Conservation (phyloP, 176 grass and related monocot genomes). For the Carex parvula region DNA sequence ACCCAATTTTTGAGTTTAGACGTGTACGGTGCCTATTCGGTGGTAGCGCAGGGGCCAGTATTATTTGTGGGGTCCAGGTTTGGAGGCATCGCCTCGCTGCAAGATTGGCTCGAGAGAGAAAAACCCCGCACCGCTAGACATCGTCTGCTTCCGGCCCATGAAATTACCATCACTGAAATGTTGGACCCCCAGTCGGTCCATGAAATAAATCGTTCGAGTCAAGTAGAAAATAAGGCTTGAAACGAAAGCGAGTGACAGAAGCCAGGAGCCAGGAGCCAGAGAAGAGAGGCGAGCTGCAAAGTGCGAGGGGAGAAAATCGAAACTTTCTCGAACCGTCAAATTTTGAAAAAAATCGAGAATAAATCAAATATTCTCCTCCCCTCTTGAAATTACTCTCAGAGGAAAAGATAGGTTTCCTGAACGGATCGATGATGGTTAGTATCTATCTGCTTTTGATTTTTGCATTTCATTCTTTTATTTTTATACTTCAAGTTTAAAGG, state of each 20-base stretch:
- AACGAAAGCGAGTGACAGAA: constrained; percentile 23
- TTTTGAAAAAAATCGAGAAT: background rate
- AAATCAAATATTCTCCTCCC: constrained; percentile 21
- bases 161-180: background rate
- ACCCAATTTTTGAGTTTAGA: no score
- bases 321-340: constrained; percentile 20
- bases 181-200: background rate
- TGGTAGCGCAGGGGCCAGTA: no score
- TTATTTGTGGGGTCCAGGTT: no score
- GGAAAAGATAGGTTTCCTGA: background rate
- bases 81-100: background rate
- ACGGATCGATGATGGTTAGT: constrained; percentile 52
- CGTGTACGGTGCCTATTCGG: no score
- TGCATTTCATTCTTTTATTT: background rate
- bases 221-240: constrained; percentile 19
- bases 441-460: background rate
- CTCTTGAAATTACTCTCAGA: background rate
- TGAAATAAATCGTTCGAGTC: background rate
- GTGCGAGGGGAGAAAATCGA: background rate
- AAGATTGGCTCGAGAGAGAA: constrained; percentile 11
- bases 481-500: background rate
- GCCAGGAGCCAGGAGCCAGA: background rate
- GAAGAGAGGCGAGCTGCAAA: background rate
- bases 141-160: background rate
- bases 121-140: background rate